phyloP scores from a whole-genome alignment of 495 filamentous ascomycete genomes.

The Aspergillus olivimuriae region DNA sequence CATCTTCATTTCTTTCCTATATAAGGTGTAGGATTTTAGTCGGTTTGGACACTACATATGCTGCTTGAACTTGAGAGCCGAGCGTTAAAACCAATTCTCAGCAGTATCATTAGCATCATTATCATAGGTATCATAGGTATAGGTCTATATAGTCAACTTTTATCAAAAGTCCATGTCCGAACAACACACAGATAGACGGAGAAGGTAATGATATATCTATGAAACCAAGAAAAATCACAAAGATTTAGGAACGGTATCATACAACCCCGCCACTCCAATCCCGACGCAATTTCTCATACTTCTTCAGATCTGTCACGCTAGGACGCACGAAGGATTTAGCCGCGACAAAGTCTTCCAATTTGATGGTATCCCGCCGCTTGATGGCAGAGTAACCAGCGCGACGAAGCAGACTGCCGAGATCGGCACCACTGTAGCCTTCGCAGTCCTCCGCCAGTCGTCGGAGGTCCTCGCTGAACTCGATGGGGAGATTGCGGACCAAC shows the following conservation, averaged over 20 bases:
- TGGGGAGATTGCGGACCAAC: slow-evolving; percentile 59
- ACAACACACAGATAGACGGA: too few species aligned
- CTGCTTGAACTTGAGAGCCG: too few species aligned
- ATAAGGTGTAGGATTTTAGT: too few species aligned
- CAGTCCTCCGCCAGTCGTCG: slow-evolving; percentile 63
- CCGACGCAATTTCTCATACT: slow-evolving; percentile 57
- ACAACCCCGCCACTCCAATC: slow-evolving; percentile 41
- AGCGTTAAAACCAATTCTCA: too few species aligned
- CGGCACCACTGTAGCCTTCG: slow-evolving; percentile 84
- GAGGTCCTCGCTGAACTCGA: slow-evolving; percentile 39
- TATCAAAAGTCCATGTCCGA: too few species aligned
- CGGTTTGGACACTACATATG: too few species aligned
- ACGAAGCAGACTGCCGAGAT: slow-evolving; percentile 70
- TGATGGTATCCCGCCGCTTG: slow-evolving; percentile 53
- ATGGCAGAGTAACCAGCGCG: slow-evolving; percentile 74
- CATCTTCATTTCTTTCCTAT: slow-evolving; percentile 1
- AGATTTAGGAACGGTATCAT: slow-evolving; percentile 7
- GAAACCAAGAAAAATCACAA: background rate
- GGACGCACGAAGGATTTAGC: slow-evolving; percentile 67
- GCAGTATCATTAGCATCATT: too few species aligned
- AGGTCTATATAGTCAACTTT: too few species aligned
- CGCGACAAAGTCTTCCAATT: slow-evolving; percentile 67
- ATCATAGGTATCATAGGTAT: too few species aligned
- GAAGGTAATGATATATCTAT: background rate
- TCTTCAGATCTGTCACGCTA: slow-evolving; percentile 70